These are phyloP conservation scores for Phaeosphaeriaceae sp. DNA, from an alignment of 2,329 filamentous ascomycete genomes.

Conservation along the genomic window DNA sequence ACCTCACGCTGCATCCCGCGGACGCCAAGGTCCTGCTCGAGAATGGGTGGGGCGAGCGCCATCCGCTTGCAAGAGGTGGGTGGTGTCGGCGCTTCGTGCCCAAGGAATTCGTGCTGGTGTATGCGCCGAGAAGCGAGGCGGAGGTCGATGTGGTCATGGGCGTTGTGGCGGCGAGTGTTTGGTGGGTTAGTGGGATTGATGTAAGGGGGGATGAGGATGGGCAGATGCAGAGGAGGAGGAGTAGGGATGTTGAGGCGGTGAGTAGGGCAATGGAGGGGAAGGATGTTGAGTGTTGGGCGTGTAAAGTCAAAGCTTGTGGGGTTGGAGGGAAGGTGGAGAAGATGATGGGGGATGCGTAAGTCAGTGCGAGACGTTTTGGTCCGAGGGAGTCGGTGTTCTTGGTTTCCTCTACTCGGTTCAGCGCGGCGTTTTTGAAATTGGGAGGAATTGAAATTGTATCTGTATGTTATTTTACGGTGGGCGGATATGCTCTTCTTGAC, in stretches of 20 bases:
- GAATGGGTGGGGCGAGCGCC: constrained; percentile 78
- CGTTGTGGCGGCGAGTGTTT: constrained; percentile 77
- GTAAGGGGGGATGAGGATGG: constrained; percentile 27
- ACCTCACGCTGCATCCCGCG: constrained; percentile 79
- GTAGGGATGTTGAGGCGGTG: constrained; percentile 29
- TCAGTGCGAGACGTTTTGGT: background rate
- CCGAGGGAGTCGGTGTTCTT: background rate
- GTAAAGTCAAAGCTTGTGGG: constrained; percentile 35
- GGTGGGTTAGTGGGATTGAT: constrained; percentile 63
- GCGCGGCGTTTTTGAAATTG: constrained; percentile 19
- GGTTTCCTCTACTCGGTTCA: constrained; percentile 10
- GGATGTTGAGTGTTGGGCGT: constrained; percentile 29
- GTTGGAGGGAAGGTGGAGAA: constrained; percentile 25
- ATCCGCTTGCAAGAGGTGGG: constrained; percentile 70
- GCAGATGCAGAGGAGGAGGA: constrained; percentile 29
- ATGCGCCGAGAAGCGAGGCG: constrained; percentile 73
- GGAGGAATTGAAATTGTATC: background rate
- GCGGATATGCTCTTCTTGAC: background rate
- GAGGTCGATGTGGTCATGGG: constrained; percentile 72
- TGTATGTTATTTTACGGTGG: background rate
- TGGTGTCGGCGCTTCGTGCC: constrained; percentile 74
- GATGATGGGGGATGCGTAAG: constrained; percentile 33
- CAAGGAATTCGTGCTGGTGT: constrained; percentile 79
- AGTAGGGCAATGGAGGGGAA: constrained; percentile 23
- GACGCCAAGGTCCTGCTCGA: constrained; percentile 76